Evolutionary conservation across 2,329 filamentous ascomycete genomes (phyloP).

Genomic region (Fusarium incarnatum): DNA sequence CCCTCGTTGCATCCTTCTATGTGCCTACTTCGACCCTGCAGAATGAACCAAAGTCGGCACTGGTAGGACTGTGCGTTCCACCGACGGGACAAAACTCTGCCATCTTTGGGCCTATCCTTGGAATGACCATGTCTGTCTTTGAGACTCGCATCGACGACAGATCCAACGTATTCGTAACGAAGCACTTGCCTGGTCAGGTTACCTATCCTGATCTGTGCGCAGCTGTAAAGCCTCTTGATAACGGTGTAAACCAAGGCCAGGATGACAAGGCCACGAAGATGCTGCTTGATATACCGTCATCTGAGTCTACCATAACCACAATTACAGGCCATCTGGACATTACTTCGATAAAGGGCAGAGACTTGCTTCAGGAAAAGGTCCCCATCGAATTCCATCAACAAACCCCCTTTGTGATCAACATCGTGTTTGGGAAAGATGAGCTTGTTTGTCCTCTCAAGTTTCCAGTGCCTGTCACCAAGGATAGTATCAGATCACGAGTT

Average conservation of each 20-base stretch:
- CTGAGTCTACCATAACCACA: constrained; percentile 47
- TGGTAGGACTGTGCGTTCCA: constrained; percentile 51
- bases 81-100: constrained; percentile 40
- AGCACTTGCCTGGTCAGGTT: constrained; percentile 51
- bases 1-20: constrained; percentile 57
- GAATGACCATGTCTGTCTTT: constrained; percentile 48
- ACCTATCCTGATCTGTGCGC: constrained; percentile 45
- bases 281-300: constrained; percentile 47
- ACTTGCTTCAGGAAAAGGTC: constrained; percentile 53
- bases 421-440: constrained; percentile 53
- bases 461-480: constrained; percentile 54
- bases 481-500: constrained; percentile 54
- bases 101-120: constrained; percentile 45
- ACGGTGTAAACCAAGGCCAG: constrained; percentile 25
- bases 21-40: constrained; percentile 53
- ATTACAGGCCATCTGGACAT: constrained; percentile 58
- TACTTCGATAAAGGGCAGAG: constrained; percentile 49
- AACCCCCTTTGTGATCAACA: constrained; percentile 55
- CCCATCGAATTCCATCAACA: constrained; percentile 54
- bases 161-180: constrained; percentile 52
- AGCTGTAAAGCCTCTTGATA: constrained; percentile 39
- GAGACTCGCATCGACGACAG: constrained; percentile 48
- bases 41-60: constrained; percentile 47
- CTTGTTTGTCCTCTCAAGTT: constrained; percentile 54
- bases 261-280: constrained; percentile 44